phyloP scores from a whole-genome alignment of 2,329 filamentous ascomycete species.

The Apiospora kogelbergensis region DNA sequence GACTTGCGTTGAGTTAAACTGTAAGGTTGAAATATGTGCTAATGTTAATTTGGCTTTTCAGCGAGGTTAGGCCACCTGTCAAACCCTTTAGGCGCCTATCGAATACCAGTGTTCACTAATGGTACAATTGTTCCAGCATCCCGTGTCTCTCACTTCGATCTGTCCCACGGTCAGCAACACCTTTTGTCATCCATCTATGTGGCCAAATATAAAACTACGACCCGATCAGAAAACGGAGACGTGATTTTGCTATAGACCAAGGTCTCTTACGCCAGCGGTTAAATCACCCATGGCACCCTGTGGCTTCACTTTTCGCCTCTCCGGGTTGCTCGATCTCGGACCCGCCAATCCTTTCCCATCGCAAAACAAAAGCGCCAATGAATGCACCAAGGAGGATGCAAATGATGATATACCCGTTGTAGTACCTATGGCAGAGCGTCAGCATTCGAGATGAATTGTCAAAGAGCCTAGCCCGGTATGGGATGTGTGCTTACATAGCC shows the following conservation, averaged over 20 bases:
- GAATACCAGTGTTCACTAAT: background rate
- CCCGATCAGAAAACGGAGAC: background rate
- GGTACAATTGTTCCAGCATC: background rate
- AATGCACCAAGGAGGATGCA: constrained; percentile 78
- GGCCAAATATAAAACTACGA: background rate
- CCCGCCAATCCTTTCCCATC: constrained; percentile 60
- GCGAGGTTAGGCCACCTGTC: background rate
- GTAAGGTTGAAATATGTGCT: background rate
- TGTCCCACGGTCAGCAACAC: background rate
- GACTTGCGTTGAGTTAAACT: background rate
- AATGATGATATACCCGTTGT: constrained; percentile 75
- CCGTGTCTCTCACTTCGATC: background rate
- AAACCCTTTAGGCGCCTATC: background rate
- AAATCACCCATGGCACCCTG: constrained; percentile 23
- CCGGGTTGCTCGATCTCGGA: background rate
- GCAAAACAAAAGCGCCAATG: constrained; percentile 70
- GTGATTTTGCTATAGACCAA: background rate
- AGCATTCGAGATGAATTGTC: background rate
- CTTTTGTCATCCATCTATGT: background rate
- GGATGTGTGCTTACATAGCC: constrained; percentile 22
- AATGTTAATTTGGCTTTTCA: background rate
- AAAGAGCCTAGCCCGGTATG: background rate
- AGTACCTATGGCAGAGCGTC: constrained; percentile 55
- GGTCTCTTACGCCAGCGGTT: background rate
- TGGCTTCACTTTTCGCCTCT: constrained; percentile 13